Conservation (phyloP, 768 basidiomycete species). For the Mycena kentingensis region DNA sequence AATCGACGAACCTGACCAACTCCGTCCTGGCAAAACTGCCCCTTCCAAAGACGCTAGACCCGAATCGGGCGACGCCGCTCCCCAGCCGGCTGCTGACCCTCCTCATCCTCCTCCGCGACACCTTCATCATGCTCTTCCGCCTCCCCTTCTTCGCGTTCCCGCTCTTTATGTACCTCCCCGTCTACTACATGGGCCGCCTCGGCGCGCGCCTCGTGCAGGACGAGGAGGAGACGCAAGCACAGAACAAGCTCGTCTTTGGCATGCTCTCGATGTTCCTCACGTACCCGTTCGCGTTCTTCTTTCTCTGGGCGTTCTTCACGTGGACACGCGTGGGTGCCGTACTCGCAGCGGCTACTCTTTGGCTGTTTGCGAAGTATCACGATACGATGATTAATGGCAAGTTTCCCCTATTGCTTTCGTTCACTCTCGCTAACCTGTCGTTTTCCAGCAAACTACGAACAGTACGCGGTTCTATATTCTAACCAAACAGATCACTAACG, state of each 20-base stretch:
- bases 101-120: slow-evolving; percentile 75
- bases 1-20: slow-evolving; percentile 82
- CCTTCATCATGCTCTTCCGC: slow-evolving; percentile 65
- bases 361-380: slow-evolving; percentile 84
- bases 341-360: slow-evolving; percentile 67
- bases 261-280: slow-evolving; percentile 70
- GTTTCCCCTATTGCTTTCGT: slow-evolving; percentile 30
- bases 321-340: slow-evolving; percentile 75
- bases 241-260: slow-evolving; percentile 94
- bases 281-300: slow-evolving; percentile 84
- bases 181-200: slow-evolving; percentile 77
- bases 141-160: slow-evolving; percentile 92
- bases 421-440: not conserved
- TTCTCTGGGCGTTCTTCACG: slow-evolving; percentile 82
- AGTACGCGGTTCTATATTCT: slow-evolving; percentile 48
- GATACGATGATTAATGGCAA: slow-evolving; percentile 81
- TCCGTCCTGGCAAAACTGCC: slow-evolving; percentile 82
- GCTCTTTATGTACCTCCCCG: slow-evolving; percentile 78
- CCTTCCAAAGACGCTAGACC: slow-evolving; percentile 82
- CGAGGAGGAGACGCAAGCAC: slow-evolving; percentile 94
- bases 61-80: slow-evolving; percentile 67
- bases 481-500: slow-evolving; percentile 9
- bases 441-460: slow-evolving; percentile 68
- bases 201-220: slow-evolving; percentile 76
- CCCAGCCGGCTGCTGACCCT: slow-evolving; percentile 86